Percentiles rank a stretch among this genome's conserved stretches.
Evolutionary conservation across 108 stramenopile species (phyloP).

Genomic region (Skeletonema grethae): DNA sequence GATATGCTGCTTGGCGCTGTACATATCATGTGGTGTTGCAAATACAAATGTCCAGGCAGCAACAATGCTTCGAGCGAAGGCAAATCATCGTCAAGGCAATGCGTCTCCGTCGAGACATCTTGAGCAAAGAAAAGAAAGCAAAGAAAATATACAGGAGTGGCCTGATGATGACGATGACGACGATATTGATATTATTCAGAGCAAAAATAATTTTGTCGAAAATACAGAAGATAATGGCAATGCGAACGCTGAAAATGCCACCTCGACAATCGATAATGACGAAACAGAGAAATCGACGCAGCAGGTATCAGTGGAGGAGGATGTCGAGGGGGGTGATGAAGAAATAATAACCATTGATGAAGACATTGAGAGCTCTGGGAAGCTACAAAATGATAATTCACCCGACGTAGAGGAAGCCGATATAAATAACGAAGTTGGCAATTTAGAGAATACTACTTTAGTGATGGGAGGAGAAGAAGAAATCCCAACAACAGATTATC

Average conservation of each 20-base stretch:
- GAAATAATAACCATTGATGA: background rate
- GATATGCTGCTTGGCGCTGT: constrained; percentile 1
- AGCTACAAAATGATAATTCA: background rate
- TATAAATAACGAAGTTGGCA: background rate
- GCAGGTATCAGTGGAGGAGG: background rate
- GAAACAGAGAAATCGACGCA: background rate
- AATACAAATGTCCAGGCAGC: background rate
- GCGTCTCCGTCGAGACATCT: background rate
- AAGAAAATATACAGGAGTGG: background rate
- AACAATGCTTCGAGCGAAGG: background rate
- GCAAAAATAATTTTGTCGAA: background rate
- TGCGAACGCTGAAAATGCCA: background rate
- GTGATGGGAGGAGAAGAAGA: background rate
- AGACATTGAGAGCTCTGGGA: background rate
- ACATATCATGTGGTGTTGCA: background rate
- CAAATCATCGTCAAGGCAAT: background rate
- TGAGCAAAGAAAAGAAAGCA: background rate
- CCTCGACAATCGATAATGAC: background rate
- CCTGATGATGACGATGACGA: constrained; percentile 9
- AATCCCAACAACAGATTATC: constrained; percentile 19
- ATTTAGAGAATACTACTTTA: background rate
- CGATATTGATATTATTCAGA: background rate
- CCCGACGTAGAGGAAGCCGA: background rate
- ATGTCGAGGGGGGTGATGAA: background rate
- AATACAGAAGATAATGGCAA: background rate